Evolutionary conservation across 2,329 filamentous ascomycete species (phyloP).

Genomic region (Ophiosphaerella narmari): DNA sequence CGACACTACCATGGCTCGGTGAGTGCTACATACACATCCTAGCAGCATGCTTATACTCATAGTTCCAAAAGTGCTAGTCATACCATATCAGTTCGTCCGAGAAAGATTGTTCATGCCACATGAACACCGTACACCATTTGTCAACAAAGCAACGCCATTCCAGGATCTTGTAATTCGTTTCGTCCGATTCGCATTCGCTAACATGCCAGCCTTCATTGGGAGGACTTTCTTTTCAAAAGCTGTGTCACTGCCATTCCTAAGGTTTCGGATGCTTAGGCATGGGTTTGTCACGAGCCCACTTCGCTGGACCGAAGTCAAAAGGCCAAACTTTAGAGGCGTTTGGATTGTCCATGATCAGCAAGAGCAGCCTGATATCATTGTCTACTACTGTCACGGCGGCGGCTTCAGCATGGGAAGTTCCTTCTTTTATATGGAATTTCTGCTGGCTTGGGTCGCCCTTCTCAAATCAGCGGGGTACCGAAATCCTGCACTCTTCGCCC

Average conservation of each 20-base stretch:
- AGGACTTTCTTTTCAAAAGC: constrained; percentile 77
- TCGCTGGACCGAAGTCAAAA: constrained; percentile 64
- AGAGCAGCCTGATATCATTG: constrained; percentile 71
- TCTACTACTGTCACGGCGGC: constrained; percentile 83
- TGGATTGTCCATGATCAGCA: constrained; percentile 70
- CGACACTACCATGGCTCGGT: constrained; percentile 73
- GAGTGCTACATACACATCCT: constrained; percentile 25
- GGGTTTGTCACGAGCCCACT: constrained; percentile 67
- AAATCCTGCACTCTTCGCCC: constrained; percentile 77
- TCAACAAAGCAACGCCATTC: constrained; percentile 71
- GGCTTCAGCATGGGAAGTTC: constrained; percentile 82
- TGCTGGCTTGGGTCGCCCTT: constrained; percentile 71
- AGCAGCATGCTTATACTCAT: constrained; percentile 33
- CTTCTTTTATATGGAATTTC: constrained; percentile 82
- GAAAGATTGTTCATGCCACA: constrained; percentile 60
- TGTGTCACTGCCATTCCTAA: constrained; percentile 74
- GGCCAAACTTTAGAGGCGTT: constrained; percentile 64
- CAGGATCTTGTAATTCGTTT: constrained; percentile 78
- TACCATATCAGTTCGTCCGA: constrained; percentile 63
- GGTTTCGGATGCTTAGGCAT: constrained; percentile 76
- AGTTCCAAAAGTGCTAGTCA: constrained; percentile 55
- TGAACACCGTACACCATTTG: constrained; percentile 62
- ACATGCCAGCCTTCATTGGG: constrained; percentile 69
- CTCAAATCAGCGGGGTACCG: constrained; percentile 67
- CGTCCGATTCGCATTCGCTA: constrained; percentile 76